Base-by-base conservation (phyloP, 805 yeast species). In the Lipomyces lipofer region DNA sequence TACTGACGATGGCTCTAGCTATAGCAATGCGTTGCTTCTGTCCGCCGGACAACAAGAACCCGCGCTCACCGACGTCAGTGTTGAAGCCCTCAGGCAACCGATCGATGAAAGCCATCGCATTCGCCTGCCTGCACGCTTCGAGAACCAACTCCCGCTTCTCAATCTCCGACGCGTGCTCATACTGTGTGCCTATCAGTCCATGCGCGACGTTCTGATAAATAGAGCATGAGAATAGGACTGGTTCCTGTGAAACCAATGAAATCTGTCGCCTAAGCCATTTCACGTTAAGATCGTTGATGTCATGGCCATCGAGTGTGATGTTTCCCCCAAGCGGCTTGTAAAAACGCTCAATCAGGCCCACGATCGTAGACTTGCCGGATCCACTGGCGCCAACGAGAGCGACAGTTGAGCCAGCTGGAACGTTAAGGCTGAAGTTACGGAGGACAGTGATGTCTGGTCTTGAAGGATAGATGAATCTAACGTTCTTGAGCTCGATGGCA, bases 381-480 rank as follows among this genome's bases (percentile, higher is more conserved):
- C 98, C 98, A 2, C 95, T 86, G 2, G 96, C 94, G 1, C 98
- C 98, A 13, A 92, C 98, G 60, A 92, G 80, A 9, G 97, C 98
- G 28, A 91, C 95, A 60, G 89, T 90, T 64, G 84, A 72, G 8
- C 98, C 98, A 1, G 95, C 88, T 8, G 92, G 90, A 30, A 92
- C 84, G 1, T 81, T 79, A 63, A 92, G 85, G 3, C 81, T 74
- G 35, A 90, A 88, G 68, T 91, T 83, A 24, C 79, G 77, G 62
- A 92, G 76, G 54, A 92, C 92, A 44, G 89, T 86, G 59, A 96
- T 79, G 53, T 87, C 90, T 2, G 95, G 91, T 3, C 77, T 68
- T 30, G 76, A 72, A 62, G 88, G 94, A 69, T 92, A 92, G 3
- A 96, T 91, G 73, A 91, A 92, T 0, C 87, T 78, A 29, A 92